Base-by-base conservation (phyloP, 78 protist genomes). In the Emiliania huxleyi region DNA sequence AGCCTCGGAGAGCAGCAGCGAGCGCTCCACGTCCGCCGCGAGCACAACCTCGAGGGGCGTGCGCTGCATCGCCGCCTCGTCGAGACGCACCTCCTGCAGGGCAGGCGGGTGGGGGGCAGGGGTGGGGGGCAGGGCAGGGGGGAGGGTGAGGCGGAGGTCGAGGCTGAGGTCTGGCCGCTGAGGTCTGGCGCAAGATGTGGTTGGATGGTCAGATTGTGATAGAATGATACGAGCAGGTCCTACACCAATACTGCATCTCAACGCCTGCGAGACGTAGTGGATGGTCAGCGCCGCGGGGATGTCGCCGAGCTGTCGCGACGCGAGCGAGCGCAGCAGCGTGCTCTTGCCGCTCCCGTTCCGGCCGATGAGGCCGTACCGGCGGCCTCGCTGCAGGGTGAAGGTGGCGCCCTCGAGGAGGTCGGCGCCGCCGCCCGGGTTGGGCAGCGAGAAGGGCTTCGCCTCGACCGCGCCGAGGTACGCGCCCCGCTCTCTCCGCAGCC, bases 261-360 rank as follows among this genome's bases (percentile, higher is more conserved):
- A n/a, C n/a, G n/a, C 99, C 75, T 98, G 99, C 69, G 97, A 98
- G 43, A 98, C 97, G 83, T 96, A 97, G 26, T 96, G 96, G 25
- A 97, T 91, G 22, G 95, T 56, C 23, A 98, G 40, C 92, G 62
- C 71, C 49, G 91, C 71, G 0, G 96, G 95, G 84, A 97, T 94
- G 44, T 71, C 92, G 19, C 46, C 96, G 38, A 96, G 49, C 56
- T 93, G 93, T 49, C 97, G 89, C 15, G 89, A 83, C 0, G 97
- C 97, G 56, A 98, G 56, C 49, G 94, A 75, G 56, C 98, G 87
- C 69, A 98, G 93, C 88, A 98, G 92, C 49, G 99, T 98, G 29
- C 98, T 92, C 93, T 98, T 98, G 55, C 99, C 99, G 0, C 71
- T 49, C 84, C 99, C 99, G 95, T 98, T 98, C 21, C 95, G 45